Evolutionary conservation across 2,329 filamentous ascomycete species (phyloP), one percentile per base, ranked within the genome.

Genomic region (Xylariaceae sp.): DNA sequence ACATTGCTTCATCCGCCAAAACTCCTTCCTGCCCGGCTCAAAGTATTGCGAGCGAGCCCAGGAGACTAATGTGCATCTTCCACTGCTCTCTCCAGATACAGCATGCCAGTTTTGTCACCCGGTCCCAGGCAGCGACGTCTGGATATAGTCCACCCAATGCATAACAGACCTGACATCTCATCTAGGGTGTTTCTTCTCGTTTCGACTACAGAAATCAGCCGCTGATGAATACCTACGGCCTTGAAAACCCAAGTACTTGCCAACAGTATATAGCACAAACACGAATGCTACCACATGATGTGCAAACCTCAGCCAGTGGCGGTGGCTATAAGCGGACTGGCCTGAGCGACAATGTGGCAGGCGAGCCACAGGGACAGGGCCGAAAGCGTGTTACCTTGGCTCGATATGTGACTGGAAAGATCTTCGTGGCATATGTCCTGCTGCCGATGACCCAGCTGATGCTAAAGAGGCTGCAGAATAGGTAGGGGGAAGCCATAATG

Each of bases 381-480:
- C 32, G 48, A 54, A 5, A 54, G 33, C 3, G 47, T 45, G 34
- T 53, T 55, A 3, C 51, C 51, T 40, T 55, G 14, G 21, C 24
- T 9, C 16, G n/a, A 10, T 35, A 28, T 5, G 19, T 13, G 24
- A 38, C 9, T 22, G 52, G 52, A 31, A 56, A 56, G 18, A 56
- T 56, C 37, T 55, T 51, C 1, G 52, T 48, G 6, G 51, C 52
- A 30, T 56, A 56, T 2, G 50, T 47, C 52, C 51, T 53, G 3
- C 45, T 50, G 13, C 52, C 52, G 2, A 48, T 44, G 25, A 49
- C 48, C 50, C 51, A 56, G n/a, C 49, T 52, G 41, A 51, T 44
- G 22, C 55, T 56, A 32, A 56, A 56, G 30, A 49, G 53, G 0
- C 43, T 50, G n/a, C 45, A 56, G 31, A 54, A 55, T 5, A 54